These are phyloP conservation scores for Wickerhamomyces sp. DNA, from an alignment of 1,139 yeast genomes.

Conservation along the genomic window DNA sequence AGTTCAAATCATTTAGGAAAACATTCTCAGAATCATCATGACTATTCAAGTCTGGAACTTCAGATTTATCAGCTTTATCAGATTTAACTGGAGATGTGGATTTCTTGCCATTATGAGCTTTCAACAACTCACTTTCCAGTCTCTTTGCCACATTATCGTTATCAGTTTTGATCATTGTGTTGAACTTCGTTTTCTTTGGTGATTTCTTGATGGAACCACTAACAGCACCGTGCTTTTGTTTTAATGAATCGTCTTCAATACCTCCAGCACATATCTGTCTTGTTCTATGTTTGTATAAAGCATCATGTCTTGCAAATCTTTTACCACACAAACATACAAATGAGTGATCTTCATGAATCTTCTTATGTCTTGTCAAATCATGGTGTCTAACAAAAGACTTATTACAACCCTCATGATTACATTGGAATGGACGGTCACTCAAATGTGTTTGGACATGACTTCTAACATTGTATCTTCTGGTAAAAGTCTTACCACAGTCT, in stretches of 20 bases:
- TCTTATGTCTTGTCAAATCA: conserved; percentile 85
- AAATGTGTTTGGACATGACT: conserved; percentile 97
- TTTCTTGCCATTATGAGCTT: conserved; percentile 2
- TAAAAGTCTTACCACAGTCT: conserved; percentile 78
- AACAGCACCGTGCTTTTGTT: not conserved
- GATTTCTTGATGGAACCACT: conserved; percentile 4
- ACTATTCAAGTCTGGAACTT: not conserved
- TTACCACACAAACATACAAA: conserved; percentile 88
- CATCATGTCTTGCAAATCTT: conserved; percentile 85
- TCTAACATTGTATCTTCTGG: conserved; percentile 88
- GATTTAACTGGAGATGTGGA: not conserved
- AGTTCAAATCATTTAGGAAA: conserved; percentile 13
- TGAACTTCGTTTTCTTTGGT: conserved; percentile 5
- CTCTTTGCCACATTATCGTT: conserved; percentile 24
- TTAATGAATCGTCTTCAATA: conserved; percentile 11
- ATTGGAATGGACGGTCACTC: conserved; percentile 82
- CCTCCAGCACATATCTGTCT: conserved; percentile 67
- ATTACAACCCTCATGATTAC: conserved; percentile 58
- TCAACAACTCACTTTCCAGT: conserved; percentile 19
- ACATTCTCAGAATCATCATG: conserved; percentile 11
- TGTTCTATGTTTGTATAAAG: conserved; percentile 74
- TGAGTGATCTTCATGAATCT: conserved; percentile 77
- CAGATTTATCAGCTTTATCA: not conserved
- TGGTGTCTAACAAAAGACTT: conserved; percentile 85
- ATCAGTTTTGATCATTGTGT: conserved; percentile 7